phyloP scores from a whole-genome alignment of 2,329 filamentous ascomycete genomes.

The Microcera coccophila region DNA sequence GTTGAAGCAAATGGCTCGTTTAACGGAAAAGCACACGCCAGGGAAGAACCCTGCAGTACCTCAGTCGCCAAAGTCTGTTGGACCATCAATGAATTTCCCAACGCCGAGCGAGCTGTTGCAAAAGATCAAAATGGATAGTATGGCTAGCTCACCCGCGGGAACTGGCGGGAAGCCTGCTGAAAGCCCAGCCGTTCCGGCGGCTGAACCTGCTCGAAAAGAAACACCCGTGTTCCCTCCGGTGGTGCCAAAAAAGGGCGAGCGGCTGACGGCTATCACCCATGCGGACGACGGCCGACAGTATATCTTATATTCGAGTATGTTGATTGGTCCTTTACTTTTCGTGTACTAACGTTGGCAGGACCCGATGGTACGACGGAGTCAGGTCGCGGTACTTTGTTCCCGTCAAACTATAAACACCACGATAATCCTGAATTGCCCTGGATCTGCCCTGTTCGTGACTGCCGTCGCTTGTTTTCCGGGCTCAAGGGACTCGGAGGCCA shows the following conservation, averaged over 20 bases:
- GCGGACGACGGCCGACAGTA: slow-evolving; percentile 18
- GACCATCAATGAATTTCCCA: slow-evolving; percentile 7
- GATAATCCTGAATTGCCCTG: slow-evolving; percentile 22
- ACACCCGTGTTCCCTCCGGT: background rate
- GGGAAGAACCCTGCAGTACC: background rate
- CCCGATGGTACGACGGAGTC: slow-evolving; percentile 4
- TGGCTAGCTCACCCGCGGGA: too few species aligned
- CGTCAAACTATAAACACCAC: slow-evolving; percentile 29
- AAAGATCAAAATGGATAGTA: slow-evolving; percentile 8
- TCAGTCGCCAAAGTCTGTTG: background rate
- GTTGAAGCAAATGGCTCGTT: background rate
- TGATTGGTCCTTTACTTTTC: background rate
- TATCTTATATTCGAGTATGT: slow-evolving; percentile 14
- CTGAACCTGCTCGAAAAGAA: background rate
- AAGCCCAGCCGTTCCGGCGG: background rate
- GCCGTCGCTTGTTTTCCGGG: slow-evolving; percentile 27
- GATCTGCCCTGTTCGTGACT: slow-evolving; percentile 38
- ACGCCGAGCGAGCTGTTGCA: slow-evolving; percentile 13
- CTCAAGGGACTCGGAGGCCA: slow-evolving; percentile 25
- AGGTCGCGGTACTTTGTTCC: slow-evolving; percentile 31
- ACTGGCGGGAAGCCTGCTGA: background rate
- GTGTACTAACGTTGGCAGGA: slow-evolving; percentile 3
- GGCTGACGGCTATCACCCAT: slow-evolving; percentile 10
- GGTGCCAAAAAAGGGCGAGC: slow-evolving; percentile 5
- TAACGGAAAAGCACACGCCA: too few species aligned